Base-by-base conservation (phyloP, 306 rosid species). In the Acmispon strigosus region DNA sequence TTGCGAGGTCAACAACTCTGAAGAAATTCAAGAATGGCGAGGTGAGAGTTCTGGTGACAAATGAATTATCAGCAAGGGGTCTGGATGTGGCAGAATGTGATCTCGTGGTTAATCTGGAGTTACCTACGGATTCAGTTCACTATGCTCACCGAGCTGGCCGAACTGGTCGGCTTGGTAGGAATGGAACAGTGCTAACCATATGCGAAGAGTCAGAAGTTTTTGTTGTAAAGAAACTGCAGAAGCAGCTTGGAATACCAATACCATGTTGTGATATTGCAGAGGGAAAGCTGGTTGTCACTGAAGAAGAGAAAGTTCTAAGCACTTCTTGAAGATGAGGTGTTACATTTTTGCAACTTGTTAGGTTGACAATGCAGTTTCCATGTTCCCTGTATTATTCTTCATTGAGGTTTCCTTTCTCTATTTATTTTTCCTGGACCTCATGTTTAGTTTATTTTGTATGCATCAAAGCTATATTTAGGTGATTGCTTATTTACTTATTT, bases 141-240 rank as follows among this genome's bases (percentile, higher is more conserved):
- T 94, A 94, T 61, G 97, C 97, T 1, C 98, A 94, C 72, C 85
- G 97, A 57, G 98, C 98, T 20, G 97, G 98, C 32, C 84, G 98
- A 65, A 86, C 98, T 0, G 97, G 98, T 3, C 82, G 97, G 64
- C 96, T 94, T 45, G 98, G 98, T 22, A 83, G 98, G 87, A 84
- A 80, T 34, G 98, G 98, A 57, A 90, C 83, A 0, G 97, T 94
- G 66, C 76, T 94, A 41, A 85, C 92, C 18, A 69, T 94, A 53
- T 94, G 98, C 13, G 97, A 94, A 80, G 96, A 88, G 73, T 20
- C 90, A 16, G 95, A 94, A 78, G 89, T 90, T 45, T 94, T 94
- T 82, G 97, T 94, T 14, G 86, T 94, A 82, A 94, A 74, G 86
- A 94, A 94, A 83, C 44, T 87, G 84, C 84, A 88, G 86, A 94